phyloP scores from a whole-genome alignment of 2,329 filamentous ascomycete genomes.

The Aspergillus sp. region DNA sequence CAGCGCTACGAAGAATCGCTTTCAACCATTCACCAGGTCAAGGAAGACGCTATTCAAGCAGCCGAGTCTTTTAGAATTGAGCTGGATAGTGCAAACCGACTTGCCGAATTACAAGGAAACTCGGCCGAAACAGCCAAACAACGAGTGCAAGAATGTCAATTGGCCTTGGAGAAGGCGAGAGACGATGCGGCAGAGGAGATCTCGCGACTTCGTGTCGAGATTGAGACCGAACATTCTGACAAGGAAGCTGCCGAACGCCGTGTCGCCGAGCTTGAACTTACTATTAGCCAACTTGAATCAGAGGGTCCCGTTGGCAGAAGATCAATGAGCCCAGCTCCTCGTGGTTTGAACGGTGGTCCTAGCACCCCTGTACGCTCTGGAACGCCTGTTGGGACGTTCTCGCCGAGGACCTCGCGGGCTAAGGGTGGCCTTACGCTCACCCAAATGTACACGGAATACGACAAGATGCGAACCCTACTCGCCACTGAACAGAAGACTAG shows the following conservation, averaged over 20 bases:
- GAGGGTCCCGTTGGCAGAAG: conserved; percentile 42
- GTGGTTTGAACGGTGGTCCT: conserved; percentile 46
- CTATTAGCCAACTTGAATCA: conserved; percentile 57
- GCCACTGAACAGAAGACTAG: conserved; percentile 69
- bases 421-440: conserved; percentile 56
- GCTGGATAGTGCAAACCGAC: conserved; percentile 71
- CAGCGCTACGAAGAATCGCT: conserved; percentile 83
- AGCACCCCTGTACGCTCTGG: conserved; percentile 47
- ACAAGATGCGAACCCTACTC: conserved; percentile 62
- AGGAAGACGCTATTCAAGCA: conserved; percentile 75
- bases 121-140: conserved; percentile 56
- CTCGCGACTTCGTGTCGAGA: conserved; percentile 48
- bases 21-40: conserved; percentile 74
- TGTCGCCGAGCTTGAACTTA: conserved; percentile 60
- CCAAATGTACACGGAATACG: conserved; percentile 60
- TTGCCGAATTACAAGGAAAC: conserved; percentile 67
- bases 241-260: conserved; percentile 59
- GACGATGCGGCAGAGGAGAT: conserved; percentile 60
- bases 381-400: conserved; percentile 47
- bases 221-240: conserved; percentile 55
- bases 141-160: conserved; percentile 55
- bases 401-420: conserved; percentile 51
- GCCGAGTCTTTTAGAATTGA: conserved; percentile 85
- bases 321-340: conserved; percentile 52
- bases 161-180: conserved; percentile 53